phyloP scores from a whole-genome alignment of 2,329 filamentous ascomycete species.

The Botrytis deweyae region DNA sequence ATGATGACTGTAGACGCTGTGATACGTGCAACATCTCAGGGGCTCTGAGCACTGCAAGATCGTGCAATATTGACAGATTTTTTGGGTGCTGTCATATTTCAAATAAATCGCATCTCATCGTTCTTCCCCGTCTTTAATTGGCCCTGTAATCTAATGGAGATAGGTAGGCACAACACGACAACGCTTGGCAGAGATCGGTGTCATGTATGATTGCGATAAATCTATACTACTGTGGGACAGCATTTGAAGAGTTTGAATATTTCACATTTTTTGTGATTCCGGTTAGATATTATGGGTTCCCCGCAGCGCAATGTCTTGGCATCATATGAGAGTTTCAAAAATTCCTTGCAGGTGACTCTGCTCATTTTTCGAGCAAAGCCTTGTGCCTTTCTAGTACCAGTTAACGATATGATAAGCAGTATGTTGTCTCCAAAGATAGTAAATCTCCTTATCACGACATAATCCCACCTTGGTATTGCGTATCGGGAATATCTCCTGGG shows the following conservation, averaged over 20 bases:
- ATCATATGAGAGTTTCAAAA: too few relatives aligned
- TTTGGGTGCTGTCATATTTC: neutral
- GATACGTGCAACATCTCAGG: neutral
- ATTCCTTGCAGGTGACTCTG: neutral
- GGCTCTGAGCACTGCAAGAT: neutral
- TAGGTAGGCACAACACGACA: neutral
- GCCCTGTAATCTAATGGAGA: neutral
- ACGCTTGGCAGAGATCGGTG: neutral
- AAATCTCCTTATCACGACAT: neutral
- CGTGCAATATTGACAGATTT: neutral
- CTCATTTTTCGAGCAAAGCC: neutral
- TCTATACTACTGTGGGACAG: neutral
- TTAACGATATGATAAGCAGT: neutral
- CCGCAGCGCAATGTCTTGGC: too few relatives aligned
- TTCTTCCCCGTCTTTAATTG: neutral
- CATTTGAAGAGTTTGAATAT: neutral
- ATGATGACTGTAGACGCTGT: neutral
- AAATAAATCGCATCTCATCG: neutral
- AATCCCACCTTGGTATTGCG: neutral
- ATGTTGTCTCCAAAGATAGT: too few relatives aligned
- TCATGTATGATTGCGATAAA: neutral
- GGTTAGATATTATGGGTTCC: neutral
- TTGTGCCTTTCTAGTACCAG: neutral
- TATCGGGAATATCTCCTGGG: neutral
- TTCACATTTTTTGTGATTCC: fast-evolving